Evolutionary conservation across 1,284 basidiomycete genomes (phyloP), one percentile per base, ranked within the genome.

Genomic region (Ganoderma boninense): DNA sequence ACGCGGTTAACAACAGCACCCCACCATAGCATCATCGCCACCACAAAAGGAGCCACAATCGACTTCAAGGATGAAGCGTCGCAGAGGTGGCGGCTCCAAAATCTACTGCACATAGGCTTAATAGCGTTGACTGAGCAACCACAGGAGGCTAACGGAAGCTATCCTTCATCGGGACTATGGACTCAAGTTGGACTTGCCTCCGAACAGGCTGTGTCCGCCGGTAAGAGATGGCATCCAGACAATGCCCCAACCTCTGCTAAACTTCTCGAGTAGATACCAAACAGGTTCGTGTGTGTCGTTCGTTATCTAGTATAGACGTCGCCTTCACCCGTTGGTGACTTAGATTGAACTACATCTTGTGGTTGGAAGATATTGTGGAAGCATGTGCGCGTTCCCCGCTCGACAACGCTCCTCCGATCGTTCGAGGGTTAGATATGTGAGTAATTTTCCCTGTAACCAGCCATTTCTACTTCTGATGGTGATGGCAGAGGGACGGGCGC

Each of bases 401-500:
- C 14, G 43, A 29, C 38, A 4, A 42, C 2, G 1, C 23, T 4
- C 6, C 11, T 40, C 49, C 44, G 26, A 26, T 40, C 2, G 62
- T 82, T 2, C 77, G 77, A 16, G 90, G 88, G 2, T 77, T 90
- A 14, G 90, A 92, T 71, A 83, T 92, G 89, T 90, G 74, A 42
- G 84, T 76, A 0, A 69, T 35, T n/a, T 2, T 10, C 40, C 42
- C 66, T 40, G 26, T 2, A 20, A 2, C 1, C 0, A 14, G 35
- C n/a, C 32, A 14, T 35, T 29, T 10, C 35, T 38, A n/a, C 44
- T 46, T 8, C 54, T 57, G n/a, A 43, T 23, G 14, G 7, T 29
- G 40, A 49, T n/a, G 23, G 23, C 38, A 97, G 96, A 54, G 97
- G 97, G 20, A 97, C 96, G 10, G 97, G 97, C 0, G 92, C 96